Evolutionary conservation across 192 early-diverging fungal genomes (phyloP).

Genomic region (Phlyctochytrium bullatum): DNA sequence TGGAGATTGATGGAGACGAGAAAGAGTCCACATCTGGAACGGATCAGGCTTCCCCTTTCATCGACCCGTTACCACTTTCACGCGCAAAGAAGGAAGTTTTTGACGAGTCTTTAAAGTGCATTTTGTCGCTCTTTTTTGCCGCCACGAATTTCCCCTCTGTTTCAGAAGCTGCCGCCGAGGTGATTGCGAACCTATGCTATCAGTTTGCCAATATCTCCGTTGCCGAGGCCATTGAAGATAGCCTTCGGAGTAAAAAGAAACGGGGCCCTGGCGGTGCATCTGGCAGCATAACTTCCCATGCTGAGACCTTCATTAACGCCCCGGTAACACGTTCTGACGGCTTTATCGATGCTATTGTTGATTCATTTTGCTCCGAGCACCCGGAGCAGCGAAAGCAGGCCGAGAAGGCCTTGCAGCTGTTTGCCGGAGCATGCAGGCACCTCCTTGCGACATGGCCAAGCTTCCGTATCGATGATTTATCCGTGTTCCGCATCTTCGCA

Average conservation of each 20-base stretch:
- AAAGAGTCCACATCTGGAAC: slow-evolving; percentile 6
- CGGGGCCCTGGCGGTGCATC: slow-evolving; percentile 16
- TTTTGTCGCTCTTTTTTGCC: slow-evolving; percentile 64
- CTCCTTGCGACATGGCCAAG: not conserved
- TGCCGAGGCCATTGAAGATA: slow-evolving; percentile 61
- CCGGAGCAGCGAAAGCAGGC: slow-evolving; percentile 58
- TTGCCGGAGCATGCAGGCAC: slow-evolving; percentile 54
- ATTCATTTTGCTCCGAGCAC: slow-evolving; percentile 72
- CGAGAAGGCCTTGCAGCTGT: slow-evolving; percentile 59
- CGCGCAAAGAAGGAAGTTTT: slow-evolving; percentile 60
- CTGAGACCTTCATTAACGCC: slow-evolving; percentile 34
- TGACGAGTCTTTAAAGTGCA: slow-evolving; percentile 61
- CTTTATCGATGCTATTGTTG: slow-evolving; percentile 77
- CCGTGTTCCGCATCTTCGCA: slow-evolving; percentile 76
- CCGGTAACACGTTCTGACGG: slow-evolving; percentile 45
- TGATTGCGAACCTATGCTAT: slow-evolving; percentile 64
- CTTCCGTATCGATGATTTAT: slow-evolving; percentile 47
- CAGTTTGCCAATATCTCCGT: slow-evolving; percentile 77
- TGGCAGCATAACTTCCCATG: too few species aligned
- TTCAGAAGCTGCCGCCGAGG: slow-evolving; percentile 57
- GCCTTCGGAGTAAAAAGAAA: slow-evolving; percentile 39
- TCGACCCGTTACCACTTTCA: slow-evolving; percentile 35
- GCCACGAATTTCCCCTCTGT: slow-evolving; percentile 53
- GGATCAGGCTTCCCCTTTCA: slow-evolving; percentile 40
- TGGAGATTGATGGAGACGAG: slow-evolving; percentile 11